Percentiles rank a stretch among this genome's conserved stretches.
These are phyloP conservation scores for Luffa acutangula DNA, from an alignment of 306 rosid genomes.

Conservation along the genomic window DNA sequence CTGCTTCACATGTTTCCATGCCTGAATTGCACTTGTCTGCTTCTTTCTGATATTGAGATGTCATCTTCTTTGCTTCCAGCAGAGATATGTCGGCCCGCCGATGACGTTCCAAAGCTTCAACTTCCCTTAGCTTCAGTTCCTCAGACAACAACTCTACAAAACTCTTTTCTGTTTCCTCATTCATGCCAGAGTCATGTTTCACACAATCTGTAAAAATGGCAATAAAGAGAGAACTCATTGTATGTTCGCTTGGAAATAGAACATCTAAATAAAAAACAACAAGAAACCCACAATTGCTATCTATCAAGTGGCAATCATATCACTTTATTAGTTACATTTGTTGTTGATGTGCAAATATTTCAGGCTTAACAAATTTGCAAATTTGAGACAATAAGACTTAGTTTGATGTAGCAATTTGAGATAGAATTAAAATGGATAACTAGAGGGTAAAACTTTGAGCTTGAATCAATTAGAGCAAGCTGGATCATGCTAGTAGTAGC, in stretches of 20 bases:
- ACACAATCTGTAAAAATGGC: constrained; percentile 55
- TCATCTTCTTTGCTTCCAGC: constrained; percentile 87
- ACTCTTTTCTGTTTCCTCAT: constrained; percentile 71
- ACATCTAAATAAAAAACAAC: background rate
- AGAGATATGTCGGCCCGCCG: constrained; percentile 77
- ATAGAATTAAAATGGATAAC: background rate
- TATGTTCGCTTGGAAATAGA: background rate
- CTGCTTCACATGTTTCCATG: constrained; percentile 95
- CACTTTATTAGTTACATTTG: background rate
- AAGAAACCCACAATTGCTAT: background rate
- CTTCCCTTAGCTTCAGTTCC: constrained; percentile 76
- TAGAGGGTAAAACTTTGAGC: background rate
- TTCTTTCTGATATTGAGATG: constrained; percentile 93
- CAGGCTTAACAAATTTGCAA: background rate
- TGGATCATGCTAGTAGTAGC: background rate
- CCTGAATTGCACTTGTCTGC: constrained; percentile 98
- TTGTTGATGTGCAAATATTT: background rate
- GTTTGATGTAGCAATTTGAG: background rate
- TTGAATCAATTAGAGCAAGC: background rate
- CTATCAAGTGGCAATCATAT: background rate
- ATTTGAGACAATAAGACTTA: background rate
- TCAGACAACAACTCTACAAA: constrained; percentile 74
- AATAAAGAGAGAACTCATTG: background rate
- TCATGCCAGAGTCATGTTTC: constrained; percentile 79
- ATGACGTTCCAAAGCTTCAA: constrained; percentile 56